Evolutionary conservation across 208 protist genomes (phyloP).

Genomic region (Spongospora subterranea): DNA sequence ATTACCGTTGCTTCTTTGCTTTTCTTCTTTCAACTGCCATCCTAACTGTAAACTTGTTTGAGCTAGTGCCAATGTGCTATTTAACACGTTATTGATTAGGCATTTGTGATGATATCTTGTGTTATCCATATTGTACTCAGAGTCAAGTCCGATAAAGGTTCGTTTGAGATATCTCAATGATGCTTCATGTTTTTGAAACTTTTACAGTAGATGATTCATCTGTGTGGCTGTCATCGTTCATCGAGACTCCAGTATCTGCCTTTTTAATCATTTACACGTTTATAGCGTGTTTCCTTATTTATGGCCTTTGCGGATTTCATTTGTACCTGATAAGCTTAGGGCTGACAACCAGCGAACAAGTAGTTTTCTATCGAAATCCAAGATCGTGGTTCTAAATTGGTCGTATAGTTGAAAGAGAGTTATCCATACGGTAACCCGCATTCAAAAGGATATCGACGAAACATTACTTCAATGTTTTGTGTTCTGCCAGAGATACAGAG

Average conservation of each 20-base stretch:
- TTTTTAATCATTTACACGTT: neutral
- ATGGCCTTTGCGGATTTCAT: neutral
- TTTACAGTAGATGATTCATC: no score
- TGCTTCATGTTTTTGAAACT: no score
- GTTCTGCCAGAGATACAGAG: no score
- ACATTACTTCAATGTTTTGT: neutral
- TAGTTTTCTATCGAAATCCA: neutral
- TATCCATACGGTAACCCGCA: neutral
- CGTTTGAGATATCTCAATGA: no score
- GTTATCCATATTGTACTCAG: no score
- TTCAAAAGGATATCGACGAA: neutral
- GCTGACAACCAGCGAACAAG: neutral
- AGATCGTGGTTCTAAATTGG: neutral
- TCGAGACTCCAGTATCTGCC: neutral
- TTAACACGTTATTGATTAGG: no score
- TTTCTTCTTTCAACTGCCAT: neutral
- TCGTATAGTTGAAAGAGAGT: neutral
- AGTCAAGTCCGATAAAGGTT: no score
- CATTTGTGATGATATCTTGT: no score
- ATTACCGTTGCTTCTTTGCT: neutral
- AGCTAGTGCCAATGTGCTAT: no score
- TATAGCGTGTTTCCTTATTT: neutral
- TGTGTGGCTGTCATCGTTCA: no score
- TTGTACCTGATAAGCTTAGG: neutral
- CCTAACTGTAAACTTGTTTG: neutral